Evolutionary conservation across 441 rosid species (phyloP).

Genomic region (Codiaeum variegatum): DNA sequence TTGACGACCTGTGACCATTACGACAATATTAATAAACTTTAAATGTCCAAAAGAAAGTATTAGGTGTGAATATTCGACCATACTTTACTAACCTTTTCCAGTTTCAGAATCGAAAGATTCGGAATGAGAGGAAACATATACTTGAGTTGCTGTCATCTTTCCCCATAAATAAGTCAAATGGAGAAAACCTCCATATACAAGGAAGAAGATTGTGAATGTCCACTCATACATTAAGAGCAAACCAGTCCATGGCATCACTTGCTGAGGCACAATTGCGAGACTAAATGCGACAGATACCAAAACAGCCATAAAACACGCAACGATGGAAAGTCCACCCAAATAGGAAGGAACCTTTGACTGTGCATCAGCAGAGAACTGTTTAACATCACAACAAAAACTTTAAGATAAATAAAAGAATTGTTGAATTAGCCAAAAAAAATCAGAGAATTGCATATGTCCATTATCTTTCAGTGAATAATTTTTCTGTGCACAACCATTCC

Average conservation of each 20-base stretch:
- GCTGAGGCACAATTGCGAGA: conserved; percentile 69
- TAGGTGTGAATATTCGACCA: not conserved
- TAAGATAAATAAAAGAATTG: conserved; percentile 5
- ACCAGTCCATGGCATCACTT: conserved; percentile 98
- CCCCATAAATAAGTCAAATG: conserved; percentile 62
- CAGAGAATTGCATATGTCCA: not conserved
- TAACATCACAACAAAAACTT: conserved; percentile 21
- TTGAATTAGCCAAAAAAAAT: not conserved
- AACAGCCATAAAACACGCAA: conserved; percentile 46
- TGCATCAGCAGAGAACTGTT: conserved; percentile 45
- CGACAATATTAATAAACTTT: conserved; percentile 10
- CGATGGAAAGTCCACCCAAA: conserved; percentile 63
- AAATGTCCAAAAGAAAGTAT: not conserved
- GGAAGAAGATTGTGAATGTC: conserved; percentile 72
- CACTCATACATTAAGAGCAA: conserved; percentile 79
- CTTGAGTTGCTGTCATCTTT: conserved; percentile 47
- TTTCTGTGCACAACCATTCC: not conserved
- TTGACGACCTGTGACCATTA: conserved; percentile 63
- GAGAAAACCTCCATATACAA: conserved; percentile 74
- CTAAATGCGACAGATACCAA: conserved; percentile 55
- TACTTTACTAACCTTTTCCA: conserved; percentile 57
- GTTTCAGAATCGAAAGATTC: conserved; percentile 60
- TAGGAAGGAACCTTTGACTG: conserved; percentile 60
- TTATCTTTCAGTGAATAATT: not conserved
- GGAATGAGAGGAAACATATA: conserved; percentile 35